Evolutionary conservation across 768 basidiomycete species (phyloP).

Genomic region (Dacryopinax spathularia): DNA sequence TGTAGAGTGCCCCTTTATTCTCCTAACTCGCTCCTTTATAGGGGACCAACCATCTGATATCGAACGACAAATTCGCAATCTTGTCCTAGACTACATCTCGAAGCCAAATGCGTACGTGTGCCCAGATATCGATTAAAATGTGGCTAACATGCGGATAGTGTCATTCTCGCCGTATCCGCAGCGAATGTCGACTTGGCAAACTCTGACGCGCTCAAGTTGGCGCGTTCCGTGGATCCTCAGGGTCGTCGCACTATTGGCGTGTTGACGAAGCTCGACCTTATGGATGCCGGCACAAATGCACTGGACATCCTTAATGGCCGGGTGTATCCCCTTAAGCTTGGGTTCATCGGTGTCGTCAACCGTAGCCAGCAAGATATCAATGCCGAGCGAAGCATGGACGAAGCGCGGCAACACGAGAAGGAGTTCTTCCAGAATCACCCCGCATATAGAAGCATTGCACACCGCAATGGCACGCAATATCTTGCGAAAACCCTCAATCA

Average conservation of each 20-base stretch:
- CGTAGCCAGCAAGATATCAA: conserved; percentile 97
- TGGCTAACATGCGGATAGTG: conserved; percentile 33
- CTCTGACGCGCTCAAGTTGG: conserved; percentile 93
- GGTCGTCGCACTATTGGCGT: conserved; percentile 94
- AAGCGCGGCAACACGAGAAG: conserved; percentile 68
- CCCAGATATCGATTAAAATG: not conserved
- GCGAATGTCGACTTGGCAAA: conserved; percentile 99
- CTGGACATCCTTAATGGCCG: conserved; percentile 90
- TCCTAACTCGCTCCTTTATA: conserved; percentile 10
- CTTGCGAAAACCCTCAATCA: conserved; percentile 87
- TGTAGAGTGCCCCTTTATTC: not conserved
- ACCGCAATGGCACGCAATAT: conserved; percentile 94
- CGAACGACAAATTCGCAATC: conserved; percentile 83
- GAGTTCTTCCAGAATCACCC: conserved; percentile 86
- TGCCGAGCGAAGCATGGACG: conserved; percentile 64
- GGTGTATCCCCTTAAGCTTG: conserved; percentile 93
- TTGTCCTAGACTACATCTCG: conserved; percentile 92
- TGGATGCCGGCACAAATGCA: conserved; percentile 99
- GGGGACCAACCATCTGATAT: conserved; percentile 96
- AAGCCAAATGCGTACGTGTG: conserved; percentile 59
- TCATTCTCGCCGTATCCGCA: conserved; percentile 90
- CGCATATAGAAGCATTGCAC: conserved; percentile 88
- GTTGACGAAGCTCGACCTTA: conserved; percentile 91
- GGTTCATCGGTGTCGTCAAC: conserved; percentile 96
- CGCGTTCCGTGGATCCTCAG: conserved; percentile 87